Percentiles rank a stretch among this genome's conserved stretches.
Evolutionary conservation across 1,284 basidiomycete genomes (phyloP).

Genomic region (Butyriboletus regius): DNA sequence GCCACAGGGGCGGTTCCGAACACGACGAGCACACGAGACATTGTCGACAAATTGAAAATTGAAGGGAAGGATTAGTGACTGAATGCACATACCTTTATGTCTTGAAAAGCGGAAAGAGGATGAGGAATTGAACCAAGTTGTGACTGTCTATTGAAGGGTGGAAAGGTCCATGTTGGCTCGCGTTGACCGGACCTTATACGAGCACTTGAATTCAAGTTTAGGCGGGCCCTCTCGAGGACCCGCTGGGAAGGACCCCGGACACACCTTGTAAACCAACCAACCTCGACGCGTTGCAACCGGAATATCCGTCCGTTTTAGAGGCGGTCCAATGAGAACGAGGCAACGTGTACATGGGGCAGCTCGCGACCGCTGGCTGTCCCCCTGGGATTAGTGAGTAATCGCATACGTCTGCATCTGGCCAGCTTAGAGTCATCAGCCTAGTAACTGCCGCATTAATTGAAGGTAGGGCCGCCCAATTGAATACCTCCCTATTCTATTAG

Average conservation of each 20-base stretch:
- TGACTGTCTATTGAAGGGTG: slow-evolving; percentile 29
- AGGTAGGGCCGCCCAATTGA: slow-evolving; percentile 4
- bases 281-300: slow-evolving; percentile 3
- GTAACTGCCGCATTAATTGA: background rate
- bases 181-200: slow-evolving; percentile 33
- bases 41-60: background rate
- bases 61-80: background rate
- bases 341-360: slow-evolving; percentile 4
- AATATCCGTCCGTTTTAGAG: background rate
- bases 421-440: slow-evolving; percentile 4
- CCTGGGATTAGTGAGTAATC: background rate
- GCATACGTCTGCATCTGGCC: slow-evolving; percentile 5
- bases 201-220: slow-evolving; percentile 25
- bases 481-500: background rate
- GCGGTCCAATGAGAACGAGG: slow-evolving; percentile 1
- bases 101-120: slow-evolving; percentile 5
- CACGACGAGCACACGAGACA: slow-evolving; percentile 1
- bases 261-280: slow-evolving; percentile 15
- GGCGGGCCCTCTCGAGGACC: slow-evolving; percentile 22
- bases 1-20: slow-evolving; percentile 28
- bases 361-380: background rate
- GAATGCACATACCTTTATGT: slow-evolving; percentile 11
- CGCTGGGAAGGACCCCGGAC: slow-evolving; percentile 28
- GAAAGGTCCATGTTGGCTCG: slow-evolving; percentile 33
- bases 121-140: slow-evolving; percentile 7